Evolutionary conservation across 768 basidiomycete species (phyloP).

Genomic region (Arthromyces matolae): DNA sequence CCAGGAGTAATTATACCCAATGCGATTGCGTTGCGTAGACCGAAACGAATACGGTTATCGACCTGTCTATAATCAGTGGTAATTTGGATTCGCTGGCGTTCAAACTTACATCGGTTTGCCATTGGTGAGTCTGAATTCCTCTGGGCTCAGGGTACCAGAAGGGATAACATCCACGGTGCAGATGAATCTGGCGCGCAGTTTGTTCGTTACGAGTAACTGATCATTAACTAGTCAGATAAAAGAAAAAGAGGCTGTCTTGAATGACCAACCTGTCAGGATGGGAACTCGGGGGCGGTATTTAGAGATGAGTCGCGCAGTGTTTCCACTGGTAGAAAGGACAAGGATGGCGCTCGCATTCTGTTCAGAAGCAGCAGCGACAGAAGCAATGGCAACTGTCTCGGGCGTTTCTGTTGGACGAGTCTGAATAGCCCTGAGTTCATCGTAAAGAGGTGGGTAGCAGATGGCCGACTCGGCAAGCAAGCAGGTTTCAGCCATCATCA

Average conservation of each 20-base stretch:
- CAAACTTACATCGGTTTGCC: conserved; percentile 90
- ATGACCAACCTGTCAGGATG: conserved; percentile 81
- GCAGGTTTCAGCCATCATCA: conserved; percentile 99
- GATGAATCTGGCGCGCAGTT: conserved; percentile 93
- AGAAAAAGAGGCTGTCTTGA: neutral
- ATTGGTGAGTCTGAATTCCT: conserved; percentile 81
- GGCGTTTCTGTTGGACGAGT: conserved; percentile 88
- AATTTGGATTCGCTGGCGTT: neutral
- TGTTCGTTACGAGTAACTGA: conserved; percentile 93
- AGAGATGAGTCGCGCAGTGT: conserved; percentile 92
- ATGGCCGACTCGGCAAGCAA: conserved; percentile 93
- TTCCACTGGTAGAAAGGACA: conserved; percentile 94
- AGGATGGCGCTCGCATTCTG: conserved; percentile 94
- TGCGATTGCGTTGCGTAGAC: conserved; percentile 76
- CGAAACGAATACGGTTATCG: conserved; percentile 87
- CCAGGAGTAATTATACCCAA: conserved; percentile 87
- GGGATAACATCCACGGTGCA: conserved; percentile 95
- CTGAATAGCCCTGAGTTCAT: conserved; percentile 78
- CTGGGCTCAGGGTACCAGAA: conserved; percentile 97
- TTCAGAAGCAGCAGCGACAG: conserved; percentile 92
- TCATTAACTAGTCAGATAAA: neutral
- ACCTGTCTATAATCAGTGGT: conserved; percentile 43
- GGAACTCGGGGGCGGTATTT: conserved; percentile 94
- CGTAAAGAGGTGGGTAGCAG: conserved; percentile 92
- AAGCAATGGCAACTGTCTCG: conserved; percentile 95